Evolutionary conservation across 176 grass and related monocot species (phyloP).

Genomic region (barley (Hordeum vulgare)): DNA sequence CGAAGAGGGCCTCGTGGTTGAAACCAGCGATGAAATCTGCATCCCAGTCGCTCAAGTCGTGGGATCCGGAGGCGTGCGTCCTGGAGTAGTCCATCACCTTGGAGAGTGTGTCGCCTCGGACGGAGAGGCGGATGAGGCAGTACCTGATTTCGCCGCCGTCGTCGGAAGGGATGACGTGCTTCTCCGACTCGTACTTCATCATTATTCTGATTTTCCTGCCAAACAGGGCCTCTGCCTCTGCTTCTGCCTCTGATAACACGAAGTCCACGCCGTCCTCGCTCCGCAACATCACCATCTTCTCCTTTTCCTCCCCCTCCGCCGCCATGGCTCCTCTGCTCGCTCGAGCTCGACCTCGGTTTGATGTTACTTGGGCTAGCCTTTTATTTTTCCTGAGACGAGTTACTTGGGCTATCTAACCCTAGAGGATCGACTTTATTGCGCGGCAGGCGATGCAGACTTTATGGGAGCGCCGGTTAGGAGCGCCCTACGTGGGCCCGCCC

Average conservation of each 20-base stretch:
- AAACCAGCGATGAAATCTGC: neutral
- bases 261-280: neutral
- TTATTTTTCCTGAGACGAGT: too few relatives aligned
- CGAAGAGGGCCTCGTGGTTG: neutral
- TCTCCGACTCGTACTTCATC: neutral
- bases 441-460: too few relatives aligned
- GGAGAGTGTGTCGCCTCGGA: neutral
- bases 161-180: neutral
- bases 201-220: neutral
- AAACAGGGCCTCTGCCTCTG: neutral
- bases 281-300: neutral
- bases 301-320: neutral
- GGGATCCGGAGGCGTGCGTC: neutral
- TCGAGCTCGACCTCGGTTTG: too few relatives aligned
- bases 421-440: too few relatives aligned
- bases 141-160: neutral
- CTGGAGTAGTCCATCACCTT: neutral
- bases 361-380: too few relatives aligned
- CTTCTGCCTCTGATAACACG: neutral
- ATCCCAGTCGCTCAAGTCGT: neutral
- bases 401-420: too few relatives aligned
- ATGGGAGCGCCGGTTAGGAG: too few relatives aligned
- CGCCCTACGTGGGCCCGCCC: too few relatives aligned
- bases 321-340: too few relatives aligned
- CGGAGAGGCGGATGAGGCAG: neutral